phyloP scores from a whole-genome alignment of 495 filamentous ascomycete genomes.

The Physcia stellaris region DNA sequence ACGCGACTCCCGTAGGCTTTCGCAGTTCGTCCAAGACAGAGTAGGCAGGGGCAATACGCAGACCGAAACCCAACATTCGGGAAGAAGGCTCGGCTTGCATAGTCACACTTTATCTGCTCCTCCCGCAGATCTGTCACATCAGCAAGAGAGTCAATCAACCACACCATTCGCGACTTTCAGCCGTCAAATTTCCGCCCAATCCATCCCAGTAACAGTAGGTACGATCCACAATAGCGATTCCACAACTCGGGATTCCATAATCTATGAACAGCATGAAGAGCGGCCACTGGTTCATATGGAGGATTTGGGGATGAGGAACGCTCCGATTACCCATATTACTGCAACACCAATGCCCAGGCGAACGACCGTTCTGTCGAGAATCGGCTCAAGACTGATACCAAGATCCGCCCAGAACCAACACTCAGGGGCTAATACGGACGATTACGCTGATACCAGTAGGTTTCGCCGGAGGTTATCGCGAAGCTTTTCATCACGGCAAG shows the following conservation, averaged over 20 bases:
- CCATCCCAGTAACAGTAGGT: conserved; percentile 7
- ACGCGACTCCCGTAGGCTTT: conserved; percentile 13
- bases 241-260: conserved; percentile 13
- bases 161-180: conserved; percentile 16
- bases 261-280: conserved; percentile 18
- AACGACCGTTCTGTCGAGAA: conserved; percentile 35
- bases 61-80: background rate
- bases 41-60: background rate
- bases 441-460: conserved; percentile 33
- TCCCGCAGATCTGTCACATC: background rate
- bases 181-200: conserved; percentile 17
- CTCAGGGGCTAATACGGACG: conserved; percentile 33
- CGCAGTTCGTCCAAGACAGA: conserved; percentile 10
- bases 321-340: conserved; percentile 18
- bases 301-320: conserved; percentile 12
- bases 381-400: conserved; percentile 37
- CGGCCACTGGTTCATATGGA: conserved; percentile 14
- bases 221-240: conserved; percentile 4
- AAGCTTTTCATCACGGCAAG: conserved; percentile 1
- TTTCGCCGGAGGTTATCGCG: conserved; percentile 24
- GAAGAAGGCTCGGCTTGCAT: background rate
- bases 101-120: background rate
- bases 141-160: conserved; percentile 8
- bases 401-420: conserved; percentile 32
- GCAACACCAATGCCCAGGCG: conserved; percentile 29